These are phyloP conservation scores for Podospora tetraspora DNA, from an alignment of 495 filamentous ascomycete species.

Conservation along the genomic window DNA sequence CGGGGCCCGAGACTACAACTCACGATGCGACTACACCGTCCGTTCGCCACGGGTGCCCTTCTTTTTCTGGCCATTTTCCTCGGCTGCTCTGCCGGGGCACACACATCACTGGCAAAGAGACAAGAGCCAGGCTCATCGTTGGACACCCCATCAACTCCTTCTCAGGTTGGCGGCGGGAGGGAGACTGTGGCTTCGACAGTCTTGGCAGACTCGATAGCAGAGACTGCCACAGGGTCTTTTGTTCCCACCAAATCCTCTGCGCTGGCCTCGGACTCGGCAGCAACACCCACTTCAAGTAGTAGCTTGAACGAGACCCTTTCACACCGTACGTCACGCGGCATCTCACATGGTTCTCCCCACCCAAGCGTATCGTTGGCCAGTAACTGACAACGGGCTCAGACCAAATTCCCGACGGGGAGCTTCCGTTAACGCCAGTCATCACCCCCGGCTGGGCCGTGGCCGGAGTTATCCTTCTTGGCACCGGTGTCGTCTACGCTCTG, in stretches of 20 bases:
- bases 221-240: neutral
- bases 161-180: neutral
- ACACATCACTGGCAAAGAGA: neutral
- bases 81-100: neutral
- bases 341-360: neutral
- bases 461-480: conserved; percentile 67
- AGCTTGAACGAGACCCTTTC: neutral
- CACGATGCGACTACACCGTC: neutral
- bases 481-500: conserved; percentile 63
- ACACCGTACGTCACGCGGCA: neutral
- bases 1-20: neutral
- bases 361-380: neutral
- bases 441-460: conserved; percentile 77
- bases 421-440: conserved; percentile 69
- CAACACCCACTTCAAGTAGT: neutral
- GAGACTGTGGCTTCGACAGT: neutral
- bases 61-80: neutral
- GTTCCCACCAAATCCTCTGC: neutral
- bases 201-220: neutral
- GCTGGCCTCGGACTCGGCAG: neutral
- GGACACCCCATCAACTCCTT: neutral
- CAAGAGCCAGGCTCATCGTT: neutral
- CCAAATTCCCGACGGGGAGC: conserved; percentile 37
- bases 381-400: conserved; percentile 22
- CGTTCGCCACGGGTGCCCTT: neutral